A percentile compares a stretch with the other conserved stretches of the same genome.
Evolutionary conservation across 1,139 yeast genomes (phyloP).

Genomic region (Yamadazyma buinensis): DNA sequence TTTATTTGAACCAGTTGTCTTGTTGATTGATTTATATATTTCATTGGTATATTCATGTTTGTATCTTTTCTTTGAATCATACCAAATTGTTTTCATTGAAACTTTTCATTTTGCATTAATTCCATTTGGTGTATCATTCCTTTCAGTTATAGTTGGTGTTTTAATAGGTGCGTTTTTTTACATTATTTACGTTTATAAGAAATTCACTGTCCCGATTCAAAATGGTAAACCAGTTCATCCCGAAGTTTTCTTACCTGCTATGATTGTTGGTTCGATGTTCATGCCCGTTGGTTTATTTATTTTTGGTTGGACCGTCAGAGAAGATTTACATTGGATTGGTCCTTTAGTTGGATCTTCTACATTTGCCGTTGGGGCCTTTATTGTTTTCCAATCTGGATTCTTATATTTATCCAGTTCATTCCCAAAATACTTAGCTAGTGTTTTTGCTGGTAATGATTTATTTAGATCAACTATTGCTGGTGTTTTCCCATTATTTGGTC

Average conservation of each 20-base stretch:
- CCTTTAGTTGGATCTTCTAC: constrained; percentile 41
- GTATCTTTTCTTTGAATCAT: constrained; percentile 32
- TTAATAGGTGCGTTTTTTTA: constrained; percentile 23
- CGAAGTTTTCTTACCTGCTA: constrained; percentile 40
- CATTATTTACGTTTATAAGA: constrained; percentile 16
- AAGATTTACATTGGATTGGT: constrained; percentile 35
- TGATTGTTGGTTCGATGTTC: constrained; percentile 39
- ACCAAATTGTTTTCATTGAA: constrained; percentile 25
- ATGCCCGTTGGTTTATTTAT: constrained; percentile 45
- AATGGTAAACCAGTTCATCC: constrained; percentile 26
- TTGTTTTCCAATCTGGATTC: constrained; percentile 39
- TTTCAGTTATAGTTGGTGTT: constrained; percentile 39
- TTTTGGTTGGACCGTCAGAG: constrained; percentile 48
- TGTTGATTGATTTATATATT: constrained; percentile 26
- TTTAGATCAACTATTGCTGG: constrained; percentile 54
- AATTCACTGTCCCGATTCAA: constrained; percentile 23
- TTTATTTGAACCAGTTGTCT: constrained; percentile 31
- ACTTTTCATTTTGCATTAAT: constrained; percentile 25
- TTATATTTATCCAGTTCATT: constrained; percentile 31
- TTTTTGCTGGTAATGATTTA: constrained; percentile 56
- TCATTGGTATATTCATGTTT: constrained; percentile 27
- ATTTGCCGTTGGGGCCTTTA: constrained; percentile 35
- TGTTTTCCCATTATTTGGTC: constrained; percentile 61
- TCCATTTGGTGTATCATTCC: constrained; percentile 20
- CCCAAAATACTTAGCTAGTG: constrained; percentile 49